These are phyloP conservation scores for Thalassiosira exigua DNA, from an alignment of 352 stramenopile genomes.

Conservation along the genomic window DNA sequence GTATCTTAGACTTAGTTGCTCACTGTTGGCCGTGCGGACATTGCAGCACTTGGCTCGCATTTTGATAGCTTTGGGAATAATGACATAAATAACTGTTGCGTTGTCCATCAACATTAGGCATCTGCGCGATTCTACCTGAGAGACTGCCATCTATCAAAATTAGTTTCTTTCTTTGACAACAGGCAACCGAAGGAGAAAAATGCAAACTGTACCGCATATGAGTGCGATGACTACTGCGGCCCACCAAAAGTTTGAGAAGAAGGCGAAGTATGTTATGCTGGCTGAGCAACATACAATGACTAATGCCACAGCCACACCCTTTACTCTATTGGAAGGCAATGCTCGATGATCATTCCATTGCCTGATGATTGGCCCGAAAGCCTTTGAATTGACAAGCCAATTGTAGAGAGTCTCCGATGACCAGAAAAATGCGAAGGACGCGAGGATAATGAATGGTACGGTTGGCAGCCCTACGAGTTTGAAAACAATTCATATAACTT, in stretches of 20 bases:
- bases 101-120: too few relatives aligned
- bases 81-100: too few relatives aligned
- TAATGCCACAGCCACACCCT: neutral
- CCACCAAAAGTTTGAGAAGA: constrained; percentile 2
- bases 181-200: neutral
- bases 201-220: neutral
- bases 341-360: neutral
- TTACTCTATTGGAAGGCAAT: neutral
- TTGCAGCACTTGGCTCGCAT: too few relatives aligned
- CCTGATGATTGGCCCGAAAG: neutral
- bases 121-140: too few relatives aligned
- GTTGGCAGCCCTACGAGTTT: neutral
- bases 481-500: too few relatives aligned
- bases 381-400: neutral
- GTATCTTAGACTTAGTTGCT: too few relatives aligned
- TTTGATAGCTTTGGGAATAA: too few relatives aligned
- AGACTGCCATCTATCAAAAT: too few relatives aligned
- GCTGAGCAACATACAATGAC: neutral
- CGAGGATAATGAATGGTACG: neutral
- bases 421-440: constrained; percentile 1
- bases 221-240: neutral
- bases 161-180: too few relatives aligned
- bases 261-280: neutral
- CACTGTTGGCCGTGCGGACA: too few relatives aligned
- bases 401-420: neutral